Evolutionary conservation across 208 protist genomes (phyloP).

Genomic region (Giardia muris): DNA sequence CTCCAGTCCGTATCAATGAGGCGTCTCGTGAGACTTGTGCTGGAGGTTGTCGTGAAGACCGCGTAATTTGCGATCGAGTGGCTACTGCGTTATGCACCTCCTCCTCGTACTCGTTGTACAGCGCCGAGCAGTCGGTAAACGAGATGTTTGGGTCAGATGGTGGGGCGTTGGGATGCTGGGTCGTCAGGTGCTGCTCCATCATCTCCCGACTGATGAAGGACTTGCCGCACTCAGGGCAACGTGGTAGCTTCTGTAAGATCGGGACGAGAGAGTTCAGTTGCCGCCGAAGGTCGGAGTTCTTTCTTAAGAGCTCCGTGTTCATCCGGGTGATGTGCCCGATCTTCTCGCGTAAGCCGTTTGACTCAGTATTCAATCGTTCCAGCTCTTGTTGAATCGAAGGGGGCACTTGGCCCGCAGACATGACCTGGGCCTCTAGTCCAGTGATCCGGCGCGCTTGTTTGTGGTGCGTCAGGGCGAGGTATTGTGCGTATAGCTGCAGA

Average conservation of each 20-base stretch:
- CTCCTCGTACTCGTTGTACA: too few species aligned
- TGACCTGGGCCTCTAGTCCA: not conserved
- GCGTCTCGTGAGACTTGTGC: too few species aligned
- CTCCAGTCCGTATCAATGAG: too few species aligned
- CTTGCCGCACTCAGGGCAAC: not conserved
- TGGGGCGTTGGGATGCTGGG: not conserved
- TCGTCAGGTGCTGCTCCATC: not conserved
- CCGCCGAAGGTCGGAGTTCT: not conserved
- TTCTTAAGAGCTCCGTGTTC: not conserved
- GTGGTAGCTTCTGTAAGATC: not conserved
- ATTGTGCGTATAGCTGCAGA: not conserved
- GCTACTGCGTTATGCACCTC: too few species aligned
- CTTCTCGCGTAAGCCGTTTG: not conserved
- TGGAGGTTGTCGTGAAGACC: too few species aligned
- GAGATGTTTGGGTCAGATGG: too few species aligned
- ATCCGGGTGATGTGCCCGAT: not conserved
- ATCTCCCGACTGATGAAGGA: not conserved
- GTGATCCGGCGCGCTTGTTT: not conserved
- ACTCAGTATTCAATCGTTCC: not conserved
- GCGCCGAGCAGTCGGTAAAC: too few species aligned
- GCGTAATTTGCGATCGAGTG: too few species aligned
- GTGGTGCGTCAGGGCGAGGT: not conserved
- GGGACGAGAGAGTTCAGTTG: not conserved
- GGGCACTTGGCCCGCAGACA: not conserved
- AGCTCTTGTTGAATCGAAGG: not conserved